phyloP scores from a whole-genome alignment of 768 basidiomycete species.

The Albatrellus ellisii region DNA sequence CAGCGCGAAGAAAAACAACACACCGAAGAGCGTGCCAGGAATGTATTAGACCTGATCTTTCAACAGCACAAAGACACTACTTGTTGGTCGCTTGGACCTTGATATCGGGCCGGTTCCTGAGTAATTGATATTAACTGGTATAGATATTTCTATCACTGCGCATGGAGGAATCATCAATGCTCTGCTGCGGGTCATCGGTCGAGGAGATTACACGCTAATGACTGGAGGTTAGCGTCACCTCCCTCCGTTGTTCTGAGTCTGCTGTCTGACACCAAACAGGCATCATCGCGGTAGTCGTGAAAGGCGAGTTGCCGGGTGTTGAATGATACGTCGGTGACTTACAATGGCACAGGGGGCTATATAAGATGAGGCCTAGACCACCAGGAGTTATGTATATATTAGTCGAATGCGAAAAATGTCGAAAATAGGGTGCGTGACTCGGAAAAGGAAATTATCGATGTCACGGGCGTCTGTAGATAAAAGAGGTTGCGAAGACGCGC shows the following conservation, averaged over 20 bases:
- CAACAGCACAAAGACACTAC: conserved; percentile 5
- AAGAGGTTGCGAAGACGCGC: too few relatives aligned
- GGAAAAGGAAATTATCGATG: too few relatives aligned
- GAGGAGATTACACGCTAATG: conserved; percentile 3
- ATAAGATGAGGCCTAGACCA: too few relatives aligned
- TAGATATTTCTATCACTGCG: conserved; percentile 12
- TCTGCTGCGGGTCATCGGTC: conserved; percentile 8
- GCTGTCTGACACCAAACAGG: background rate
- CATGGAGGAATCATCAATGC: conserved; percentile 10
- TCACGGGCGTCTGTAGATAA: too few relatives aligned
- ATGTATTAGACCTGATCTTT: conserved; percentile 10
- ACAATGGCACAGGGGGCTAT: too few relatives aligned
- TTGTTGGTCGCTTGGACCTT: conserved; percentile 5
- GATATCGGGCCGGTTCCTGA: background rate
- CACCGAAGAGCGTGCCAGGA: conserved; percentile 7
- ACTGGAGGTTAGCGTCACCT: conserved; percentile 10
- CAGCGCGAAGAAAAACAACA: conserved; percentile 4
- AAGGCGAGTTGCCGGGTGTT: too few relatives aligned
- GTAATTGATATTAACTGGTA: too few relatives aligned
- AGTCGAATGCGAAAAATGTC: too few relatives aligned
- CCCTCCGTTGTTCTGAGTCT: background rate
- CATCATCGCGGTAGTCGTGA: conserved; percentile 9
- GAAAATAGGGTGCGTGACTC: too few relatives aligned
- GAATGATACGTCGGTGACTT: too few relatives aligned
- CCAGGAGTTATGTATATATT: too few relatives aligned